Percentiles rank a stretch among this genome's conserved stretches.
Conservation (phyloP, 495 filamentous ascomycete species). For the Annulohypoxylon bovei region DNA sequence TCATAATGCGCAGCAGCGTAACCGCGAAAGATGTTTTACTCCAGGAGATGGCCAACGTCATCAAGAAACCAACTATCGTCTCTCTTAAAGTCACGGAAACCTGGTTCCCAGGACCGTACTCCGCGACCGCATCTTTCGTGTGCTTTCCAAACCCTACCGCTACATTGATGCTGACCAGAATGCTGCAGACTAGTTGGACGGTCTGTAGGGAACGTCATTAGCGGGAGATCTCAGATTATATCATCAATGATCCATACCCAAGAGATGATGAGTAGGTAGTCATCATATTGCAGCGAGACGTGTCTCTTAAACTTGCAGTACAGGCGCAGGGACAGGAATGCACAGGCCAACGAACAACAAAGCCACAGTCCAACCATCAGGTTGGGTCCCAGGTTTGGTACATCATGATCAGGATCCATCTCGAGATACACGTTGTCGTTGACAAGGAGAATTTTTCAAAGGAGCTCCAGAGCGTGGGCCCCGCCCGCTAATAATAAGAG, state of each 20-base stretch:
- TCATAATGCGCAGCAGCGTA: background rate
- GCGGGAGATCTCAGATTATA: background rate
- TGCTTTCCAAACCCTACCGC: background rate
- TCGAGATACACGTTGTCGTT: background rate
- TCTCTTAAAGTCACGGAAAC: background rate
- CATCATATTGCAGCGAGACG: background rate
- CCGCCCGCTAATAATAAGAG: constrained; percentile 5
- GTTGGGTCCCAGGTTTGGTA: constrained; percentile 5
- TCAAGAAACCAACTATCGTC: background rate
- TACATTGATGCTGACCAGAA: background rate
- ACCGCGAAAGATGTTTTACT: background rate
- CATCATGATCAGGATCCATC: background rate
- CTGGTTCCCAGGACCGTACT: background rate
- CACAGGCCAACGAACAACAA: background rate
- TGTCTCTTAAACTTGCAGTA: background rate
- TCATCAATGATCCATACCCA: background rate
- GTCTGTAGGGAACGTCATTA: background rate
- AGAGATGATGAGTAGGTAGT: background rate
- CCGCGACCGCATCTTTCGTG: background rate
- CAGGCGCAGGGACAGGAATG: background rate
- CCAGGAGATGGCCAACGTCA: background rate
- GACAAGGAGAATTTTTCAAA: constrained; percentile 2
- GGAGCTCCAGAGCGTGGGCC: background rate
- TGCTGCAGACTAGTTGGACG: background rate
- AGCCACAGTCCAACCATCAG: background rate